Evolutionary conservation across 805 yeast genomes (phyloP).

Genomic region (Sporopachydermia quercuum): DNA sequence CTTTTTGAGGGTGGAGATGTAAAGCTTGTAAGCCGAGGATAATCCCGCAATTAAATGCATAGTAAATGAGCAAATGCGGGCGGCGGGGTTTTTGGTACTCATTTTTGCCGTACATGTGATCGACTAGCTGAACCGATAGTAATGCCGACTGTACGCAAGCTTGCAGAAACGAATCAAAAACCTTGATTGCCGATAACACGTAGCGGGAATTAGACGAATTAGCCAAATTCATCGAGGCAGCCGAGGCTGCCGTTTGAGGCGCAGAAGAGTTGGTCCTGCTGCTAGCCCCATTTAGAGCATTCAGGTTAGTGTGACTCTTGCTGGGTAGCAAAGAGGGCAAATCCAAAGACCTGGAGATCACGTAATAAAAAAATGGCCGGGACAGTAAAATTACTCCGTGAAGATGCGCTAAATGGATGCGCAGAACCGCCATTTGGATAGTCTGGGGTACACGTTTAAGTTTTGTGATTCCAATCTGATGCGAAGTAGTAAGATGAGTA

Average conservation of each 20-base stretch:
- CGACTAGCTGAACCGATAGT: conserved; percentile 1
- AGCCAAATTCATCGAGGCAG: no score
- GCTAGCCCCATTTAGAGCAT: no score
- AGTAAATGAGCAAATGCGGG: background rate
- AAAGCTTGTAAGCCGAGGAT: conserved; percentile 2
- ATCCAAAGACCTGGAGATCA: conserved; percentile 3
- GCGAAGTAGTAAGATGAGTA: no score
- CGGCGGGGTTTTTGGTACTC: background rate
- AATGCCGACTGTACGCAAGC: conserved; percentile 2
- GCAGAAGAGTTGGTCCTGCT: background rate
- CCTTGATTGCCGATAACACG: background rate
- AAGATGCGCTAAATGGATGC: conserved; percentile 12
- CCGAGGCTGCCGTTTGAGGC: background rate
- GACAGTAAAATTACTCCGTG: conserved; percentile 12
- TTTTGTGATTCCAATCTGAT: no score
- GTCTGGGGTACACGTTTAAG: conserved; percentile 1
- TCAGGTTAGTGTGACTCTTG: no score
- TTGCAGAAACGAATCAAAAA: conserved; percentile 1
- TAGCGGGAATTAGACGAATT: background rate
- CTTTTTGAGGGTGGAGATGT: background rate
- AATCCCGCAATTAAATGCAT: conserved; percentile 1
- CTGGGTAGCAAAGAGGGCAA: background rate
- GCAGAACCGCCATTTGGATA: conserved; percentile 3
- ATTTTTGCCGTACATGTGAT: background rate
- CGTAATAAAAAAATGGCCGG: conserved; percentile 11